These are phyloP conservation scores for Aspergillus calidoustus DNA, from an alignment of 2,329 filamentous ascomycete species.

Conservation along the genomic window DNA sequence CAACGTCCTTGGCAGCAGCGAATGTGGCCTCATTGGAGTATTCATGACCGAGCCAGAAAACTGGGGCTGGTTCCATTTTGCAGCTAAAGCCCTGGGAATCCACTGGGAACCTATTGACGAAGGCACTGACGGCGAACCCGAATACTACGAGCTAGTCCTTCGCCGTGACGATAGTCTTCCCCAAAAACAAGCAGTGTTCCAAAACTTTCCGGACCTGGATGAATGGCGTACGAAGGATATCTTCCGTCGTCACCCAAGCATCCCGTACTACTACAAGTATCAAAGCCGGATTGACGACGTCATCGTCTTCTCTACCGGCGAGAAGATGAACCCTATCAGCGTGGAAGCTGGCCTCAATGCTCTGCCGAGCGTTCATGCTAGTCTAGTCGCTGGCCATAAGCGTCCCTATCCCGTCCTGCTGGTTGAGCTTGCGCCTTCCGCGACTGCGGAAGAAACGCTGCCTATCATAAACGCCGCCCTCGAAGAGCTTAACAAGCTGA, in stretches of 20 bases:
- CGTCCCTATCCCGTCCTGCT: slow-evolving; percentile 13
- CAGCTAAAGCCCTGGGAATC: slow-evolving; percentile 1
- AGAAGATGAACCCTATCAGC: slow-evolving; percentile 31
- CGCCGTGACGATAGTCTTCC: background rate
- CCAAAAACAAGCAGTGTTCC: slow-evolving; percentile 20
- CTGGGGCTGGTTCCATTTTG: slow-evolving; percentile 16
- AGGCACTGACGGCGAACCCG: background rate
- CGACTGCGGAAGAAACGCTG: background rate
- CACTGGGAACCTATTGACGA: slow-evolving; percentile 8
- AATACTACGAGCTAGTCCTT: slow-evolving; percentile 13
- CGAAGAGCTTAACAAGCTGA: background rate
- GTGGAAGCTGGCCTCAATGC: slow-evolving; percentile 23
- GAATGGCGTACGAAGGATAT: slow-evolving; percentile 26
- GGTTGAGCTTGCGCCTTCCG: slow-evolving; percentile 2
- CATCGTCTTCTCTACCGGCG: slow-evolving; percentile 32
- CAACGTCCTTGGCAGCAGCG: slow-evolving; percentile 11
- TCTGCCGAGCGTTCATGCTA: slow-evolving; percentile 16
- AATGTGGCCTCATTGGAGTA: background rate
- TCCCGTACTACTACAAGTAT: slow-evolving; percentile 23
- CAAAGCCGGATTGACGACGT: slow-evolving; percentile 28
- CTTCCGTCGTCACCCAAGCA: slow-evolving; percentile 21
- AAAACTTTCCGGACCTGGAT: slow-evolving; percentile 22
- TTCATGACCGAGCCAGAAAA: slow-evolving; percentile 2
- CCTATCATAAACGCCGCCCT: background rate
- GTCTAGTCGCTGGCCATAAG: slow-evolving; percentile 23